Percentiles rank a stretch among this genome's conserved stretches.
These are phyloP conservation scores for Coemansia sp. DNA, from an alignment of 192 early-diverging fungal species.

Conservation along the genomic window DNA sequence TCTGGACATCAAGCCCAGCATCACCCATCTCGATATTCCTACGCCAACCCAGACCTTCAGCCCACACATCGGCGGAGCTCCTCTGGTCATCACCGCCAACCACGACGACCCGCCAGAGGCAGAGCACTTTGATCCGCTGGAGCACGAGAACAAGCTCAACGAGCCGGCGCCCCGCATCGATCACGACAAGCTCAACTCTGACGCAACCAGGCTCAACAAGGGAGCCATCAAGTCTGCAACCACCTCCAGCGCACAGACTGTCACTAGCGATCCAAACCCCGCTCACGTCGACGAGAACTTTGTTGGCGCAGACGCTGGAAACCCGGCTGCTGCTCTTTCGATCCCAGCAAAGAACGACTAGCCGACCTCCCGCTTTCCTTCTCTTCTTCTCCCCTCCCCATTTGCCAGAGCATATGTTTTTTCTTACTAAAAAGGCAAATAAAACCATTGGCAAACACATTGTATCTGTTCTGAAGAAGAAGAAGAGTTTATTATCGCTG, in stretches of 20 bases:
- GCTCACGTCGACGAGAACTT: conserved; percentile 37
- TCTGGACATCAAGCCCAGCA: conserved; percentile 18
- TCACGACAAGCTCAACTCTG: conserved; percentile 47
- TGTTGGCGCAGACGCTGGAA: conserved; percentile 35
- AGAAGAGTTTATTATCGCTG: not conserved
- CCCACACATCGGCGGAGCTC: conserved; percentile 14
- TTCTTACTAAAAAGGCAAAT: not conserved
- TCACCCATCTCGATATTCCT: conserved; percentile 12
- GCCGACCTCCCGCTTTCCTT: not conserved
- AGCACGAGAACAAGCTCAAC: conserved; percentile 56
- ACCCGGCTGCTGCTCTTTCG: not conserved
- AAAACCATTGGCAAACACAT: not conserved
- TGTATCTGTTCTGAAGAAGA: not conserved
- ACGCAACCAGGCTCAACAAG: conserved; percentile 29
- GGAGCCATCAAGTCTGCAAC: conserved; percentile 45
- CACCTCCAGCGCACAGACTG: conserved; percentile 10
- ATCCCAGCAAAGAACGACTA: not conserved
- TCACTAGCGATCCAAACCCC: conserved; percentile 10
- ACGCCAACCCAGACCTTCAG: conserved; percentile 11
- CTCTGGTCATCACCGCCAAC: conserved; percentile 9
- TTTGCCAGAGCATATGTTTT: not conserved
- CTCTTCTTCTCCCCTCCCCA: not conserved
- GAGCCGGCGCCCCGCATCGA: conserved; percentile 52
- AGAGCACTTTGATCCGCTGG: conserved; percentile 51
- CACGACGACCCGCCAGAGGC: conserved; percentile 42